A percentile compares a stretch with the other conserved stretches of the same genome.
Conservation (phyloP, 23 red algal genomes). For the Gracilariopsis chorda region DNA sequence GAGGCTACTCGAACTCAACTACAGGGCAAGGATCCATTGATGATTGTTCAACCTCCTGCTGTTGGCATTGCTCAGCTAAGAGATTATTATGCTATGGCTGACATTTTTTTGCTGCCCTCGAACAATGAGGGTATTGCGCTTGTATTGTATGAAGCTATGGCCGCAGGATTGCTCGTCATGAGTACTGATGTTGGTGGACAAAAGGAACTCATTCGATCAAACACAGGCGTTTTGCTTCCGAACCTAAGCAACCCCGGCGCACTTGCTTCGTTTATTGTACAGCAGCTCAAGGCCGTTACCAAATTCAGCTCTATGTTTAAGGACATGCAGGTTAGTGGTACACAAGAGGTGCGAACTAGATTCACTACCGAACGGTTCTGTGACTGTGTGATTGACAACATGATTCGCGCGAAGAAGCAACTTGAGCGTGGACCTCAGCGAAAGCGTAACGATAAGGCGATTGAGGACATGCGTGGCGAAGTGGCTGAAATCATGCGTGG, state of each 20-base stretch:
- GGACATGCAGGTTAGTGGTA: conserved; percentile 15
- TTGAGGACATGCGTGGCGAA: conserved; percentile 19
- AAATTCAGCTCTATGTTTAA: conserved; percentile 52
- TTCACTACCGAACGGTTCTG: conserved; percentile 47
- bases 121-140: conserved; percentile 53
- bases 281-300: conserved; percentile 35
- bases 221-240: conserved; percentile 19
- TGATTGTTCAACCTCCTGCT: conserved; percentile 35
- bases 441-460: conserved; percentile 8
- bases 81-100: conserved; percentile 59
- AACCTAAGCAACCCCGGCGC: conserved; percentile 13
- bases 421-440: background rate
- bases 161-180: conserved; percentile 41
- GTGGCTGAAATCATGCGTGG: conserved; percentile 36
- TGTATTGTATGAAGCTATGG: conserved; percentile 57
- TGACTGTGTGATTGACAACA: conserved; percentile 52
- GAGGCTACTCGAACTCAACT: conserved; percentile 8
- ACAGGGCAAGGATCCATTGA: conserved; percentile 5
- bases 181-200: conserved; percentile 52
- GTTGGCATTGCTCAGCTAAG: conserved; percentile 9
- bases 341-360: background rate
- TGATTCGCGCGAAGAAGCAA: conserved; percentile 38
- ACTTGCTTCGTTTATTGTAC: conserved; percentile 29
- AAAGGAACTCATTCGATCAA: conserved; percentile 16
- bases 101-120: conserved; percentile 49